Evolutionary conservation across 352 stramenopile genomes (phyloP).

Genomic region (Sclerospora graminicola): DNA sequence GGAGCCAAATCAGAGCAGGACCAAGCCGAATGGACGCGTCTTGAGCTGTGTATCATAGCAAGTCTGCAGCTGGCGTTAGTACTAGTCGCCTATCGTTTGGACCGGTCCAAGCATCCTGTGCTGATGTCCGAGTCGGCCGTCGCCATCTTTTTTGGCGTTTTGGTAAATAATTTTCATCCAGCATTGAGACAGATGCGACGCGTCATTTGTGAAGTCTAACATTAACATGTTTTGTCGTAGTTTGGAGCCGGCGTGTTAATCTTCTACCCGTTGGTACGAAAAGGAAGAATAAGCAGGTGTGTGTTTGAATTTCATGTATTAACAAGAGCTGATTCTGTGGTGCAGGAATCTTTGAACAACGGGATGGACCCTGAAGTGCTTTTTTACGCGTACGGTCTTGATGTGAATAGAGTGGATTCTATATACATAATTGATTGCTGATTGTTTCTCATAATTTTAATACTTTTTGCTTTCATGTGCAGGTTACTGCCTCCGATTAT

Average conservation of each 20-base stretch:
- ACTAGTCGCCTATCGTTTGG: constrained; percentile 70
- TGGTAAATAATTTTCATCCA: constrained; percentile 28
- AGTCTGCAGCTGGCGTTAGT: constrained; percentile 75
- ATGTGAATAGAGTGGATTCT: background rate
- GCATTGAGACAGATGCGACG: no score
- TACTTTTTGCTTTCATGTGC: background rate
- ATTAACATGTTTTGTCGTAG: constrained; percentile 16
- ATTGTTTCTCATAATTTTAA: background rate
- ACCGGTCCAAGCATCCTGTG: constrained; percentile 46
- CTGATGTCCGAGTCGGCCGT: constrained; percentile 76
- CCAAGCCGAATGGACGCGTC: constrained; percentile 45
- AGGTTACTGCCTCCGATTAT: constrained; percentile 75
- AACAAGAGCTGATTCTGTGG: constrained; percentile 1
- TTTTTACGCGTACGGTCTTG: constrained; percentile 56
- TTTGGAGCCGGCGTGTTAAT: constrained; percentile 71
- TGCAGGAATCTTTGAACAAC: constrained; percentile 68
- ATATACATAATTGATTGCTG: background rate
- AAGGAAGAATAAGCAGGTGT: background rate
- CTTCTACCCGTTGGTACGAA: constrained; percentile 59
- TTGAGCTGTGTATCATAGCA: constrained; percentile 73
- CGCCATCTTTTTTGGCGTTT: constrained; percentile 76
- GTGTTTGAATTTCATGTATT: constrained; percentile 1
- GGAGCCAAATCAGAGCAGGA: constrained; percentile 16
- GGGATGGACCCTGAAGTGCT: constrained; percentile 75
- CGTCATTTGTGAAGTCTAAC: constrained; percentile 1